Base-by-base conservation (phyloP, 1,139 yeast genomes). In the Geotrichum citri-aurantii region DNA sequence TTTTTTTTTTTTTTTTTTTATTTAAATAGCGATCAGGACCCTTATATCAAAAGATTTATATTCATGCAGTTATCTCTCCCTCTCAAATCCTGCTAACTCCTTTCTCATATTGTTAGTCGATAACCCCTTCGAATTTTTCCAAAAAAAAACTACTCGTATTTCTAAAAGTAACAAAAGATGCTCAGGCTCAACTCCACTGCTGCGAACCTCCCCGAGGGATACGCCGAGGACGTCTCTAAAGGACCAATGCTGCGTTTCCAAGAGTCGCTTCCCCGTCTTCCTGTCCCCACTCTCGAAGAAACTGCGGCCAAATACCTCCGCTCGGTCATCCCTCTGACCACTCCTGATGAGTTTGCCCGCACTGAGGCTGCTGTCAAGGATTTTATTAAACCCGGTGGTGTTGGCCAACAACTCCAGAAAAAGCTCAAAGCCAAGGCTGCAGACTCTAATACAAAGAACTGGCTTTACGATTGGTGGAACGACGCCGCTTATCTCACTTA, bases 401-500 rank as follows among this genome's bases (percentile, higher is more conserved):
- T 77, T 59, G 96, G 95, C 49, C 83, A 82, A 52, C 75, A 74
- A 44, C 80, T 93, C 63, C 98, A 93, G 71, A 65, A 76, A 59
- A 81, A 93, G 65, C 79, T 93, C 59, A 70, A 75, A 50, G 76
- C 80, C 31, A 82, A 83, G 66, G 85, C 95, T 48, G 68, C 75
- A 48, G 81, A 75, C 61, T 81, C 84, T 65, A 74, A 70, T 59
- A 76, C 73, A 57, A 85, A 89, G 71, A 93, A 93, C 74, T 93
- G 99, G 99, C 81, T 93, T 69, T 83, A 90, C 58, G 87, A 83
- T 62, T 90, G 87, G 80, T 93, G 99, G 99, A 96, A 92, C 73
- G 88, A 88, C 69, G 90, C 87, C 66, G 96, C 97, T 37, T 93
- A 93, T 74, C 78, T 93, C 78, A 84, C 88, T 48, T 91, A 90